A percentile compares a stretch with the other conserved stretches of the same genome.
Evolutionary conservation across 2,329 filamentous ascomycete genomes (phyloP).

Genomic region (Zarea fungicola): DNA sequence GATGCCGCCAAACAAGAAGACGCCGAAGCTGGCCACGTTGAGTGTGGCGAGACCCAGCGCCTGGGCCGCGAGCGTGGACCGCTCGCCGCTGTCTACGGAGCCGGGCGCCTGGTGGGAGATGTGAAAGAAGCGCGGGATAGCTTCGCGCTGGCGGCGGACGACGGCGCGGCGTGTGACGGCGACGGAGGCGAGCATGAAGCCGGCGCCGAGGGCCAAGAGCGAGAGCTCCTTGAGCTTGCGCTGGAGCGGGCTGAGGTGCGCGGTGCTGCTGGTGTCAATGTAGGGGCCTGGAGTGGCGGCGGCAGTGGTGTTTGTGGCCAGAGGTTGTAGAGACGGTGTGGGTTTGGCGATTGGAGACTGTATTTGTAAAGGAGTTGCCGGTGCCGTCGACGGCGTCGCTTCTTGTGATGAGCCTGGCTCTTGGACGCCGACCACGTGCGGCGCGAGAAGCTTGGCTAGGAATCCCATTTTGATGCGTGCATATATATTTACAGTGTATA

Average conservation of each 20-base stretch:
- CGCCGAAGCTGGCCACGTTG: conserved; percentile 70
- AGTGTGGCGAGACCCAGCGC: conserved; percentile 82
- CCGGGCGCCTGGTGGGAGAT: conserved; percentile 44
- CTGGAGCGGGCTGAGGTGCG: conserved; percentile 37
- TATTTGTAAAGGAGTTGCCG: neutral
- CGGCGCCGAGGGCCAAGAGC: conserved; percentile 68
- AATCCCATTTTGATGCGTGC: conserved; percentile 3
- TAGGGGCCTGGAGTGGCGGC: conserved; percentile 11
- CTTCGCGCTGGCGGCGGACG: conserved; percentile 52
- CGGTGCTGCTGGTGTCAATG: conserved; percentile 17
- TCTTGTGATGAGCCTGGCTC: conserved; percentile 15
- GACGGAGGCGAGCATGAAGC: conserved; percentile 69
- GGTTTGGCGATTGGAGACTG: neutral
- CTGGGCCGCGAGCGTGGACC: conserved; percentile 65
- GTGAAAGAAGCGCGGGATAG: conserved; percentile 65
- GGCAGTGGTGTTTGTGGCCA: conserved; percentile 13
- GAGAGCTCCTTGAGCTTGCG: conserved; percentile 55
- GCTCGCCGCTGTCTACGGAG: conserved; percentile 25
- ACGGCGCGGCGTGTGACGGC: conserved; percentile 68
- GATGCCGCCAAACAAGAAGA: conserved; percentile 68
- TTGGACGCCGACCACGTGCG: conserved; percentile 7
- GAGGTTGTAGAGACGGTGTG: conserved; percentile 15
- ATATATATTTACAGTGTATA: neutral
- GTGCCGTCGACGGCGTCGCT: neutral
- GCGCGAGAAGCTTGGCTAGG: conserved; percentile 9